These are phyloP conservation scores for Aspergillus vadensis DNA, from an alignment of 2,329 filamentous ascomycete species.

Conservation along the genomic window DNA sequence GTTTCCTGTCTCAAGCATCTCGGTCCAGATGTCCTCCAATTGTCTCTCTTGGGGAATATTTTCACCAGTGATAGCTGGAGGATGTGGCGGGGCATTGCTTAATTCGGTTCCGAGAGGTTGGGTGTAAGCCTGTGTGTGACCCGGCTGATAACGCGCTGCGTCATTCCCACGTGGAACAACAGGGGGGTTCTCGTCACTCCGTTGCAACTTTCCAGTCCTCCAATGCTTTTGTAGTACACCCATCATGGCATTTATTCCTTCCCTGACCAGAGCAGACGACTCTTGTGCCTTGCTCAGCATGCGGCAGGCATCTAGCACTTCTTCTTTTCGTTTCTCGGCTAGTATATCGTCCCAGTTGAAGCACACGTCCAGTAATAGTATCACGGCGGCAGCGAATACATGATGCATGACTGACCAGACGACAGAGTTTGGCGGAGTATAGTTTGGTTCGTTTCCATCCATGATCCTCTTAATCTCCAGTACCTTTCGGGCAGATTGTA, in stretches of 20 bases:
- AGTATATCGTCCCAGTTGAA: slow-evolving; percentile 44
- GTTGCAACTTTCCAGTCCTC: slow-evolving; percentile 20
- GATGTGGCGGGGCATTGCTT: not conserved
- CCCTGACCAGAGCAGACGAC: slow-evolving; percentile 32
- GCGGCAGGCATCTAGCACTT: slow-evolving; percentile 42
- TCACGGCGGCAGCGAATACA: slow-evolving; percentile 44
- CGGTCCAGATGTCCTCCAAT: slow-evolving; percentile 36
- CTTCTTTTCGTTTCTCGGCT: slow-evolving; percentile 37
- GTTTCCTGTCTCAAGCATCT: slow-evolving; percentile 32
- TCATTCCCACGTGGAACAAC: too few relatives aligned
- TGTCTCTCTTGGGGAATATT: slow-evolving; percentile 8
- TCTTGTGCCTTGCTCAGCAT: slow-evolving; percentile 41
- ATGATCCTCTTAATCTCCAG: slow-evolving; percentile 40
- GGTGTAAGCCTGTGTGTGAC: not conserved
- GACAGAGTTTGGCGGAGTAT: slow-evolving; percentile 29
- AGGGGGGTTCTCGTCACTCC: not conserved
- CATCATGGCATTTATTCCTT: slow-evolving; percentile 44
- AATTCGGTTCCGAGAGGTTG: not conserved
- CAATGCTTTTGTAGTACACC: slow-evolving; percentile 37
- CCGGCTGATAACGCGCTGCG: not conserved
- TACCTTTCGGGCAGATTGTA: slow-evolving; percentile 42
- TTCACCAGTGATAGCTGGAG: not conserved
- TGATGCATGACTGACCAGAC: slow-evolving; percentile 42
- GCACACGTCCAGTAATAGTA: slow-evolving; percentile 44
- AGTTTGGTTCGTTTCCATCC: slow-evolving; percentile 31